Evolutionary conservation across 2,329 filamentous ascomycete species (phyloP).

Genomic region (Whalleya microplaca): DNA sequence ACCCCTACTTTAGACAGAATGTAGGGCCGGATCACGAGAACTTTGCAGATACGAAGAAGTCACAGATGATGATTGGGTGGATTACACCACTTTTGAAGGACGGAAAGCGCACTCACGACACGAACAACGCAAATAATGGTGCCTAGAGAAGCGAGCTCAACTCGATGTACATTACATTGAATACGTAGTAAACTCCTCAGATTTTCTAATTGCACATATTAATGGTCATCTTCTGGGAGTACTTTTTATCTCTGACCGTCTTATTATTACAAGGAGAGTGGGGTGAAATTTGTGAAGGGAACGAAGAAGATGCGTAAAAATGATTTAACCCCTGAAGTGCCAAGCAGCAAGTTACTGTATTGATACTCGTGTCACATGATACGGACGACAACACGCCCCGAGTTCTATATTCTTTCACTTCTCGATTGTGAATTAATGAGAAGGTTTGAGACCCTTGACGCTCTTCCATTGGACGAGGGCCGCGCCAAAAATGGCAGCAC

Average conservation of each 20-base stretch:
- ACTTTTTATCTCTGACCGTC: neutral
- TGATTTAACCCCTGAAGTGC: neutral
- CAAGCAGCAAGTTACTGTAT: neutral
- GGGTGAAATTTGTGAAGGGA: neutral
- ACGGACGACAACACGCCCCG: neutral
- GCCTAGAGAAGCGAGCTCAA: neutral
- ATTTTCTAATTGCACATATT: neutral
- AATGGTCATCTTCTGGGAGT: neutral
- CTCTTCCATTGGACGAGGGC: slow-evolving; percentile 61
- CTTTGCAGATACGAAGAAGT: neutral
- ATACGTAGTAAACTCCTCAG: neutral
- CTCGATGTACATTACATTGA: neutral
- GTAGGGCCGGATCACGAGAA: neutral
- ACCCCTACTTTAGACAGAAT: neutral
- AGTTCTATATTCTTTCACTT: neutral
- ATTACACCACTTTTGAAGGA: neutral
- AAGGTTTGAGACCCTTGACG: slow-evolving; percentile 30
- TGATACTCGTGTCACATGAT: neutral
- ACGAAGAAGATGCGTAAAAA: neutral
- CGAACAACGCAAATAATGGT: neutral
- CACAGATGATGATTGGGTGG: neutral
- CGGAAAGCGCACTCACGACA: neutral
- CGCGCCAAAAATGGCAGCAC: slow-evolving; percentile 56
- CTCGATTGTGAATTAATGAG: neutral
- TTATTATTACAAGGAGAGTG: neutral